phyloP scores from a whole-genome alignment of 805 yeast genomes.

The Starmerella riodocensis region DNA sequence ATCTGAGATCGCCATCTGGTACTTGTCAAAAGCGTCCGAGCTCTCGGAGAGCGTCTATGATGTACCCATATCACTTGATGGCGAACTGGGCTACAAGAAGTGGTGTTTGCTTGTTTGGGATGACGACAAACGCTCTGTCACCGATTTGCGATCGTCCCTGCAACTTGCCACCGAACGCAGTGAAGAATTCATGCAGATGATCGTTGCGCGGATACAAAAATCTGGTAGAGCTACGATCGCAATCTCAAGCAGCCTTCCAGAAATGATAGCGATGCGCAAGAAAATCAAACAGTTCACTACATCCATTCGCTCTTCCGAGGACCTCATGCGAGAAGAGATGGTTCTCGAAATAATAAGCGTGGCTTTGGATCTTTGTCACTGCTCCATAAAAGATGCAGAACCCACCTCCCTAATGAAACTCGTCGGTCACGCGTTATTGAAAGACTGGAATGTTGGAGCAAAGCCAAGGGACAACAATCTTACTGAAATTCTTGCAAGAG shows the following conservation, averaged over 20 bases:
- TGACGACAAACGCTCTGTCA: slow-evolving; percentile 62
- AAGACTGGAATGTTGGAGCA: slow-evolving; percentile 38
- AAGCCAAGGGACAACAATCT: background rate
- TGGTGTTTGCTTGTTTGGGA: slow-evolving; percentile 56
- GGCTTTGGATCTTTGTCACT: slow-evolving; percentile 45
- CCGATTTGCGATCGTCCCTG: slow-evolving; percentile 59
- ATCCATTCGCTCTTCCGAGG: slow-evolving; percentile 53
- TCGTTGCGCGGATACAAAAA: slow-evolving; percentile 46
- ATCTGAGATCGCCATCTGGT: background rate
- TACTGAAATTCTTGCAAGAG: background rate
- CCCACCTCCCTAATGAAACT: slow-evolving; percentile 36
- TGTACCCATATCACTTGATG: background rate
- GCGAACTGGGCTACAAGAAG: slow-evolving; percentile 25
- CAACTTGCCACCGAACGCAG: slow-evolving; percentile 51
- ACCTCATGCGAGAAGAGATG: slow-evolving; percentile 68
- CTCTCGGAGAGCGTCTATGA: background rate
- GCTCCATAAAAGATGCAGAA: slow-evolving; percentile 32
- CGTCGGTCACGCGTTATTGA: slow-evolving; percentile 45
- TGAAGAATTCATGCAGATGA: slow-evolving; percentile 56
- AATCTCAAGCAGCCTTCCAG: slow-evolving; percentile 39
- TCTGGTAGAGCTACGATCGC: slow-evolving; percentile 61
- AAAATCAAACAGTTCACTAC: slow-evolving; percentile 41
- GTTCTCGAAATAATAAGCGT: slow-evolving; percentile 57
- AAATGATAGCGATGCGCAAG: slow-evolving; percentile 42
- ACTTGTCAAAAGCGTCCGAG: background rate